phyloP scores from a whole-genome alignment of 1,284 basidiomycete species.

The Puccinia polysora region DNA sequence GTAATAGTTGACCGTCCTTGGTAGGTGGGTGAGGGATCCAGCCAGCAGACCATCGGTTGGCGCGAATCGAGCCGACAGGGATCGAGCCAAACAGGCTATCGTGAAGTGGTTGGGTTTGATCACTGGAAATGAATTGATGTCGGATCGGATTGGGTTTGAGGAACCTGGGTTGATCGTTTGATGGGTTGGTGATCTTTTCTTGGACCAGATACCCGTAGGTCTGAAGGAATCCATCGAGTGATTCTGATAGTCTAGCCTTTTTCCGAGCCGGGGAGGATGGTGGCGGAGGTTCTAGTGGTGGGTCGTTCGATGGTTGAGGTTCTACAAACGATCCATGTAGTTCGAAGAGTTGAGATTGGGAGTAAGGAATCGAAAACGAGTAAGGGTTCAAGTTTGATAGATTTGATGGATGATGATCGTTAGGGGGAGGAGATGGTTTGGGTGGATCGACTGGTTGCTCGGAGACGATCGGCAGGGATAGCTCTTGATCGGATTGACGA shows the following conservation, averaged over 20 bases:
- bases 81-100: slow-evolving; percentile 4
- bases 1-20: not conserved
- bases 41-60: slow-evolving; percentile 35
- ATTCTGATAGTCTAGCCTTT: not conserved
- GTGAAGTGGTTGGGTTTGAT: not conserved
- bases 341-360: slow-evolving; percentile 20
- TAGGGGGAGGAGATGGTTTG: not conserved
- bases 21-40: slow-evolving; percentile 32
- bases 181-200: not conserved
- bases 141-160: slow-evolving; percentile 3
- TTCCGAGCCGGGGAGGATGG: not conserved
- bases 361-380: not conserved
- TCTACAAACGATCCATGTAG: slow-evolving; percentile 3
- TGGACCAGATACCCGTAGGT: slow-evolving; percentile 10
- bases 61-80: not conserved
- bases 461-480: not conserved
- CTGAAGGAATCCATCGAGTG: slow-evolving; percentile 5
- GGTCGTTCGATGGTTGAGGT: not conserved
- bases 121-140: not conserved
- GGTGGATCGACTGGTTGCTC: not conserved
- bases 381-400: slow-evolving; percentile 1
- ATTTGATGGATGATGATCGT: not conserved
- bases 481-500: not conserved
- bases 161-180: not conserved
- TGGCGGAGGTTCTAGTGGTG: not conserved